Evolutionary conservation across 129 eudicot genomes (phyloP).

Genomic region (Flaveria bidentis): DNA sequence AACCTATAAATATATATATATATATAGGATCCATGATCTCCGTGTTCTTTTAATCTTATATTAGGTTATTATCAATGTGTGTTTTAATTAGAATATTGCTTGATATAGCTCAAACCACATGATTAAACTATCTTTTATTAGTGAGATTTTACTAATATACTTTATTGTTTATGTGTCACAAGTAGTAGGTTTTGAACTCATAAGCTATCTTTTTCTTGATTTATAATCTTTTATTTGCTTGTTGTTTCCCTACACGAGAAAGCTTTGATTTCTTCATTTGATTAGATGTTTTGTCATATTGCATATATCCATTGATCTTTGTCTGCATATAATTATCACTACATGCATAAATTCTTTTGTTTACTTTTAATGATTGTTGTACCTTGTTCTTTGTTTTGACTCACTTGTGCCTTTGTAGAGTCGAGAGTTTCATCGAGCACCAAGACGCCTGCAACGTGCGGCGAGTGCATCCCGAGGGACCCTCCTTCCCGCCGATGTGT

Average conservation of each 20-base stretch:
- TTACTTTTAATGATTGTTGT: slow-evolving; percentile 24
- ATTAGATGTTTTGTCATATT: slow-evolving; percentile 34
- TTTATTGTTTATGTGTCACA: too few relatives aligned
- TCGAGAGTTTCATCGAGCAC: slow-evolving; percentile 91
- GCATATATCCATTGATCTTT: slow-evolving; percentile 34
- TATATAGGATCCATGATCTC: neutral
- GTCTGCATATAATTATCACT: slow-evolving; percentile 26
- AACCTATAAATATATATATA: too few relatives aligned
- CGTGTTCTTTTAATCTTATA: neutral
- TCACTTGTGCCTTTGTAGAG: slow-evolving; percentile 43
- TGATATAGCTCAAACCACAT: slow-evolving; percentile 11
- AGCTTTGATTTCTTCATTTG: slow-evolving; percentile 36
- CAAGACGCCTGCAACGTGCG: slow-evolving; percentile 87
- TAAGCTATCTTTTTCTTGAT: neutral
- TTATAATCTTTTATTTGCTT: slow-evolving; percentile 31
- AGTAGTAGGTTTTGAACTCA: neutral
- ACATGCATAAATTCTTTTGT: slow-evolving; percentile 15
- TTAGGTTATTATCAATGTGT: neutral
- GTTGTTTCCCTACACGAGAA: slow-evolving; percentile 44
- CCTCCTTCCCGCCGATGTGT: slow-evolving; percentile 38
- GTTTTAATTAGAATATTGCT: slow-evolving; percentile 12
- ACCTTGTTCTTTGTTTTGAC: neutral
- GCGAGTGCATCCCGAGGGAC: slow-evolving; percentile 48
- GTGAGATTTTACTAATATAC: too few relatives aligned
- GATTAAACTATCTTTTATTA: slow-evolving; percentile 2